phyloP scores from a whole-genome alignment of 768 basidiomycete genomes.

The Lyophyllum atratum region DNA sequence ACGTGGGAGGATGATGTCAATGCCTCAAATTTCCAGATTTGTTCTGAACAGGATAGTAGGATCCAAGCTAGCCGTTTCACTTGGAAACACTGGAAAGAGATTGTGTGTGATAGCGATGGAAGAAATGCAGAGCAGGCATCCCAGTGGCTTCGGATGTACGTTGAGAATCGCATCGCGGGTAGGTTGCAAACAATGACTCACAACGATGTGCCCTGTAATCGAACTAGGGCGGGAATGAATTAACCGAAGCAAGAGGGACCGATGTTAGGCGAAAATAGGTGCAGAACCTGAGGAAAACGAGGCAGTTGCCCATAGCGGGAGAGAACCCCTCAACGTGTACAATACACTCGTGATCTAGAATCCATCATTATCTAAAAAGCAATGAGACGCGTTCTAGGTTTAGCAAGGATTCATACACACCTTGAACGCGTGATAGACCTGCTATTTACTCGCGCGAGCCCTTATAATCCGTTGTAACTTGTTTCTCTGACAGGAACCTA shows the following conservation, averaged over 20 bases:
- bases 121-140: no score
- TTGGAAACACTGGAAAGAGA: no score
- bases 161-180: no score
- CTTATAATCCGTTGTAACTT: background rate
- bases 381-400: background rate
- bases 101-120: no score
- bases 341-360: background rate
- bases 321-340: background rate
- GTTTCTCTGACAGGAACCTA: background rate
- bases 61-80: no score
- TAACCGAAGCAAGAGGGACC: background rate
- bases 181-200: background rate
- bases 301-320: background rate
- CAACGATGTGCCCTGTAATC: background rate
- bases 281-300: background rate
- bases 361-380: background rate
- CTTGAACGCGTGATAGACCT: background rate
- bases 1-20: background rate
- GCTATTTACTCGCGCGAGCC: no score
- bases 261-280: background rate
- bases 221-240: background rate
- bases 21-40: no score
- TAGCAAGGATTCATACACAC: background rate
- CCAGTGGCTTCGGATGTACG: no score
- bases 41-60: no score